These are phyloP conservation scores for Tilletia setariae DNA, from an alignment of 1,284 basidiomycete species.

Conservation along the genomic window DNA sequence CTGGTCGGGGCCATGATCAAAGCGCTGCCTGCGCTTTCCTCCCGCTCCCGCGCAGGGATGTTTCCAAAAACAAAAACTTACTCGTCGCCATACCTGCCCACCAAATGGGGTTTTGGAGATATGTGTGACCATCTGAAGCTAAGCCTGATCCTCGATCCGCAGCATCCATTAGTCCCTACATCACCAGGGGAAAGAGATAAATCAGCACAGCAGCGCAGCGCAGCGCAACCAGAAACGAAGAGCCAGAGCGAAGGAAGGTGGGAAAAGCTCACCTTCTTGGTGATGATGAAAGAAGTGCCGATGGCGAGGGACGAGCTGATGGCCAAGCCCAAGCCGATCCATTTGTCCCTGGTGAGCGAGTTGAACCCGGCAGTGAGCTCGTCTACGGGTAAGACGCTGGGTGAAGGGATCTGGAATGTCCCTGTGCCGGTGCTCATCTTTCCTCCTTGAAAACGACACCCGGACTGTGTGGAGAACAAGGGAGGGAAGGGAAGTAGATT, in stretches of 20 bases:
- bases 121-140: constrained; percentile 58
- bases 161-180: constrained; percentile 50
- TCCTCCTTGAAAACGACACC: too few relatives aligned
- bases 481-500: too few relatives aligned
- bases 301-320: constrained; percentile 51
- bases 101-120: constrained; percentile 92
- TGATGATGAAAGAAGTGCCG: constrained; percentile 54
- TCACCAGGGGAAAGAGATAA: neutral
- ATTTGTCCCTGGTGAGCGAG: constrained; percentile 49
- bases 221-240: constrained; percentile 1
- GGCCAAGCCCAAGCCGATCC: constrained; percentile 51
- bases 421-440: too few relatives aligned
- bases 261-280: constrained; percentile 40
- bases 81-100: constrained; percentile 93
- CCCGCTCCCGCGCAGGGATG: neutral
- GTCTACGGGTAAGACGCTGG: neutral
- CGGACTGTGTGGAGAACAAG: too few relatives aligned
- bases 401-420: neutral
- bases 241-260: neutral
- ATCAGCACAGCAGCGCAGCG: neutral
- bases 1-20: neutral
- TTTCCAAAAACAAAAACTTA: constrained; percentile 59
- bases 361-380: constrained; percentile 7
- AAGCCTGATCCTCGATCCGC: constrained; percentile 44
- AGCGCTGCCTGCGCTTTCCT: neutral